phyloP scores from a whole-genome alignment of 2,329 filamentous ascomycete species.

The Alternaria burnsii region DNA sequence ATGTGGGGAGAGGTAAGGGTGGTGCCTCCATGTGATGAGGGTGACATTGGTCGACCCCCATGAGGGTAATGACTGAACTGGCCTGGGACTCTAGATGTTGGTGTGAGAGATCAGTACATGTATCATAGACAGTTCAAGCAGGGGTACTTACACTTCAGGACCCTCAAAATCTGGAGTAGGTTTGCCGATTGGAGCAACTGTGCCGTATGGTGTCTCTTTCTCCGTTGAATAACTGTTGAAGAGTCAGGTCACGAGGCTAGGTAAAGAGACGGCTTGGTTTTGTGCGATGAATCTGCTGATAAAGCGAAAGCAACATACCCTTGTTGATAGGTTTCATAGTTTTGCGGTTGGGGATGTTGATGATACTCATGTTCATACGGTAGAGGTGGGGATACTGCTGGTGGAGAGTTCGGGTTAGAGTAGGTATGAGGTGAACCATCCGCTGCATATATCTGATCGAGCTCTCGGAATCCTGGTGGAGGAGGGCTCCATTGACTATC shows the following conservation, averaged over 20 bases:
- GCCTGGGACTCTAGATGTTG: constrained; percentile 20
- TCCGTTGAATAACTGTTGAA: constrained; percentile 27
- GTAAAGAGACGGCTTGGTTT: neutral
- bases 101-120: neutral
- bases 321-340: constrained; percentile 21
- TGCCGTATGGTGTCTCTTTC: constrained; percentile 30
- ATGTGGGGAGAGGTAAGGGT: constrained; percentile 27
- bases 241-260: constrained; percentile 13
- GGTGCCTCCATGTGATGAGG: constrained; percentile 28
- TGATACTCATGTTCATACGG: constrained; percentile 27
- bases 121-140: neutral
- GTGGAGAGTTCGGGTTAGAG: constrained; percentile 24
- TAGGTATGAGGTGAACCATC: constrained; percentile 14
- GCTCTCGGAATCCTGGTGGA: constrained; percentile 32
- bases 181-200: constrained; percentile 8
- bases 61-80: constrained; percentile 28
- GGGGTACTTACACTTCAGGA: constrained; percentile 21
- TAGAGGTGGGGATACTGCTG: constrained; percentile 24
- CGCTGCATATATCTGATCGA: constrained; percentile 26
- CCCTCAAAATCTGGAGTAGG: constrained; percentile 35
- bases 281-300: neutral
- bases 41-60: constrained; percentile 23
- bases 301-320: constrained; percentile 16
- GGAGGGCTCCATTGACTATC: constrained; percentile 33
- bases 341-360: constrained; percentile 11